phyloP scores from a whole-genome alignment of 148 eudicot genomes.

The Rhododendron williamsianum region DNA sequence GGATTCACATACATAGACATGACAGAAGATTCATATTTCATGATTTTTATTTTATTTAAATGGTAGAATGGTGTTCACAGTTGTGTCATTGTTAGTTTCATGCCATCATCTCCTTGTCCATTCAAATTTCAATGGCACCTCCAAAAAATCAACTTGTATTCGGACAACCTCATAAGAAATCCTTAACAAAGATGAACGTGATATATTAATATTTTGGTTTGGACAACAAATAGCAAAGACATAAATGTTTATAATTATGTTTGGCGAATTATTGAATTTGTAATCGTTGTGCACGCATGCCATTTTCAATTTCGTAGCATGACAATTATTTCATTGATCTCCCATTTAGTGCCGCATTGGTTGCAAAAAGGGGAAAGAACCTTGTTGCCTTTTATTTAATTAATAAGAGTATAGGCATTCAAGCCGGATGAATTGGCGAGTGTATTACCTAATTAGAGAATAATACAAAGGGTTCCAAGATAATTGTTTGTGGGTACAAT shows the following conservation, averaged over 20 bases:
- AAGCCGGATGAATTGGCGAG: background rate
- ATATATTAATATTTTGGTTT: background rate
- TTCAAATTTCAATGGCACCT: background rate
- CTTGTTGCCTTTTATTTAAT: background rate
- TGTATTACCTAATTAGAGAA: background rate
- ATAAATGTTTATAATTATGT: background rate
- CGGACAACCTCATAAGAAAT: background rate
- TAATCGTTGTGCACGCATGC: background rate
- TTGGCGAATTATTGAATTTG: background rate
- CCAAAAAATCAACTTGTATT: background rate
- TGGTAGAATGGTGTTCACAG: background rate
- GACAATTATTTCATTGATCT: background rate
- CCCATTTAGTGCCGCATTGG: background rate
- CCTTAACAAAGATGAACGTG: background rate
- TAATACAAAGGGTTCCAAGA: background rate
- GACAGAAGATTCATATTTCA: background rate
- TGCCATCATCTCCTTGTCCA: background rate
- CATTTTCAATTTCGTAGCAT: background rate
- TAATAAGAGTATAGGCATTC: background rate
- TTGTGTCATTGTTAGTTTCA: background rate
- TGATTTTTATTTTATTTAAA: background rate
- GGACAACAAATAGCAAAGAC: background rate
- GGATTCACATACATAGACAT: background rate
- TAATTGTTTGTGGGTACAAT: background rate
- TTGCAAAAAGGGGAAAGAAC: background rate